Evolutionary conservation across 2,329 filamentous ascomycete genomes (phyloP).

Genomic region (Fusarium sp.): DNA sequence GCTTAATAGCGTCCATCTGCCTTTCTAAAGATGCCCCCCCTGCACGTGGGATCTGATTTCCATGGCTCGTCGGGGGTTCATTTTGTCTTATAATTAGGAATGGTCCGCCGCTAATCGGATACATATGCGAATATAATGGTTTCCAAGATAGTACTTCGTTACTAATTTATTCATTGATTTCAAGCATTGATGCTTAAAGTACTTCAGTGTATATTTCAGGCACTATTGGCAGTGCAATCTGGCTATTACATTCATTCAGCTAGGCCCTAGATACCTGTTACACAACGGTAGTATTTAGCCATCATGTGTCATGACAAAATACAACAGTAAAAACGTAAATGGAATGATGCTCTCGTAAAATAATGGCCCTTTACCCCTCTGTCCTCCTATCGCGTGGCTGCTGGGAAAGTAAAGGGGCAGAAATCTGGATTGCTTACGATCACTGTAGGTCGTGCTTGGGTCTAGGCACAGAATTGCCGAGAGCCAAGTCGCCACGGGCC

Average conservation of each 20-base stretch:
- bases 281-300: not conserved
- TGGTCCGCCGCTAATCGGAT: not conserved
- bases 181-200: too few relatives aligned
- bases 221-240: too few relatives aligned
- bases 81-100: not conserved
- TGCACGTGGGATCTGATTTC: not conserved
- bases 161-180: too few relatives aligned
- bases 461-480: constrained; percentile 33
- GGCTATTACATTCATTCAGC: too few relatives aligned
- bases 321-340: not conserved
- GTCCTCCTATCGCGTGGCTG: not conserved
- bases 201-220: too few relatives aligned
- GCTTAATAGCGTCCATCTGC: not conserved
- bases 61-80: not conserved
- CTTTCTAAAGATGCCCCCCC: not conserved
- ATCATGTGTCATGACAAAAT: not conserved
- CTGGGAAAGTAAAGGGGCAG: not conserved
- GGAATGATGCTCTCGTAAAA: not conserved
- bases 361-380: not conserved
- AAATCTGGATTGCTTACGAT: constrained; percentile 4
- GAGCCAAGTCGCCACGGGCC: constrained; percentile 26
- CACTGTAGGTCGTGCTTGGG: constrained; percentile 3
- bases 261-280: not conserved
- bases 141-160: too few relatives aligned
- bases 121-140: not conserved